Evolutionary conservation across 495 filamentous ascomycete species (phyloP), one percentile per base, ranked within the genome.

Genomic region (Aspergillus indologenus): DNA sequence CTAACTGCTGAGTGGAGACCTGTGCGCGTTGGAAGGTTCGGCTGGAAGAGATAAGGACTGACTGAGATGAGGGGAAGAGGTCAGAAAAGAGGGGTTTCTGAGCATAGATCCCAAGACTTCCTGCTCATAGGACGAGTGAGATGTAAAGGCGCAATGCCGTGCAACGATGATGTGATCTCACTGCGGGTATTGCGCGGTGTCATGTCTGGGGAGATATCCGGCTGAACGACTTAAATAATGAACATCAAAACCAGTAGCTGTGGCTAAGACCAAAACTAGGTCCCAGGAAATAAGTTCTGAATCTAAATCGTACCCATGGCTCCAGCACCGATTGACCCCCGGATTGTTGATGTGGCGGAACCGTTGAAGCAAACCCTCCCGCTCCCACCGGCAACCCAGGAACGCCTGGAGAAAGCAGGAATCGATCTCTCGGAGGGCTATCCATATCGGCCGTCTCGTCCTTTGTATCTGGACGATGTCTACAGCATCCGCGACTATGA

Each of bases 381-480:
- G 6, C 74, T 90, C 18, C 86, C 86, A 11, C 69, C 69, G 17
- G 57, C 79, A 12, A 75, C 84, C 1, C 75, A 80, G 19, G 71
- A 73, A 42, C 80, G 86, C 12, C 75, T 89, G 6, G 82, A 84
- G 54, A 86, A 85, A 52, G 83, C 83, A 0, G 85, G 83, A 1
- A 79, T 89, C 54, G 85, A 89, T 62, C 74, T 88, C 12, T 83
- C 83, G 1, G 70, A 79, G 0, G 86, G 86, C 0, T 89, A 90
- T 58, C 86, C 87, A 0, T 87, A 88, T 59, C 81, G 86, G 4
- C 87, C 85, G 4, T 75, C 81, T 2, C 79, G 79, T 56, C 87
- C 87, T 8, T 73, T 89, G 4, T 89, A 83, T 64, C 67, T 86
- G 4, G 82, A 89, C 55, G 87, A 90, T 57, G 85, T 86, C 3